A percentile compares a stretch with the other conserved stretches of the same genome.
Conservation (phyloP, 495 filamentous ascomycete genomes). For the Penicillium ucsense region DNA sequence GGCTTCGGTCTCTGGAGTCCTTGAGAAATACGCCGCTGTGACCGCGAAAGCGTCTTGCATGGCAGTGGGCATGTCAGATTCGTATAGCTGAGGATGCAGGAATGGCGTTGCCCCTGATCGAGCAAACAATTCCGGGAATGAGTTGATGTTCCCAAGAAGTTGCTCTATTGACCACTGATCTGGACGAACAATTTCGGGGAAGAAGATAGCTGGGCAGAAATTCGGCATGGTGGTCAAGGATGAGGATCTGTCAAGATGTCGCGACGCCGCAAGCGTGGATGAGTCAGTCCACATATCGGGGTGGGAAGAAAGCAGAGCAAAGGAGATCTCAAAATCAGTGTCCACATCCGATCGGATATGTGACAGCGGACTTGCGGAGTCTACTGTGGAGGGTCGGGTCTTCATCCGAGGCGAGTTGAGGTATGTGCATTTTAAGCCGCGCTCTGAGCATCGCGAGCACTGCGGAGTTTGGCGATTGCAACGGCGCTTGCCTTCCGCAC, state of each 20-base stretch:
- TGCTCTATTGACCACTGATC: slow-evolving; percentile 7
- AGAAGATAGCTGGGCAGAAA: background rate
- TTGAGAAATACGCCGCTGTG: slow-evolving; percentile 6
- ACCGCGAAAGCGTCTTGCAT: slow-evolving; percentile 10
- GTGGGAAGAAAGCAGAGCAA: background rate
- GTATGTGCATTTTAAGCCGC: slow-evolving; percentile 7
- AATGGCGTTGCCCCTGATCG: slow-evolving; percentile 4
- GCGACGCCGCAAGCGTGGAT: background rate
- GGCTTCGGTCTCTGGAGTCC: slow-evolving; percentile 4
- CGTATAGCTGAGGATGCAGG: slow-evolving; percentile 8
- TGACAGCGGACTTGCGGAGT: no score
- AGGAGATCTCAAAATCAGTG: no score
- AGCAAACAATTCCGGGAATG: slow-evolving; percentile 2
- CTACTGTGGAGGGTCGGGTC: no score
- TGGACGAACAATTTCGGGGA: background rate
- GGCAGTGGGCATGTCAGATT: slow-evolving; percentile 3
- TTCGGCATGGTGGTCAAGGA: background rate
- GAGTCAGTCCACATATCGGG: background rate
- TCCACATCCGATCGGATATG: no score
- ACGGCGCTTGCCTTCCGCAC: slow-evolving; percentile 10
- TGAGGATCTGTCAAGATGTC: background rate
- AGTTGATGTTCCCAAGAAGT: background rate
- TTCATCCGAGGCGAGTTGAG: background rate
- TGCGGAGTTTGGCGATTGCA: slow-evolving; percentile 15
- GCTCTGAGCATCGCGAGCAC: slow-evolving; percentile 8